Evolutionary conservation across 1,284 basidiomycete genomes (phyloP), one percentile per base, ranked within the genome.

Genomic region (Trichosporon faecale): DNA sequence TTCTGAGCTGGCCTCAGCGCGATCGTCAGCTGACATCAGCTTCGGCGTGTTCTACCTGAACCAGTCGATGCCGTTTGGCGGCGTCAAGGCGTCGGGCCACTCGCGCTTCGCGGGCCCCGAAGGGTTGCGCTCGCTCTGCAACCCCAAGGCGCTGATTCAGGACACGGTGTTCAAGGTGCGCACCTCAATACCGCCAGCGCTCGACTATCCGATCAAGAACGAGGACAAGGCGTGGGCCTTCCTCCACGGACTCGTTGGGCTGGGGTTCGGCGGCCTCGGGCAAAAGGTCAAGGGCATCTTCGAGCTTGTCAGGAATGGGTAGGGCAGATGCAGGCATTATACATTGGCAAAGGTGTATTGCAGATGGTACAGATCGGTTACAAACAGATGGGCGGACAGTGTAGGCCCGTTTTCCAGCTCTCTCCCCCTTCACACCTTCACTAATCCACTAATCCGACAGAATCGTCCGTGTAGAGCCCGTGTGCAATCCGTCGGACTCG

Each of bases 61-160:
- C 81, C 95, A 98, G 86, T 91, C 93, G 77, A 86, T 97, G 76
- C 95, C 95, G 3, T 98, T 98, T 72, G 95, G 95, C 37, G 95
- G 95, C 37, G 88, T 89, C 65, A 98, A 98, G 83, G 87, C 88
- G 57, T 93, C 91, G 68, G 95, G 95, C 57, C 94, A 95, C 78
- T 94, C 93, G 12, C 88, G 95, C 72, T 96, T 97, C 76, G 93
- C 90, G 71, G 96, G 96, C 11, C 91, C 92, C 0, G 96, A 99
- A 85, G 96, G 96, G 27, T 86, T 99, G 46, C 89, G 93, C 37
- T 86, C 90, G 3, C 84, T 99, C 63, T 95, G 93, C 60, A 91
- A 91, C 77, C 86, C 91, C 64, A 98, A 99, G 79, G 91, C 91
- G 16, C 89, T 98, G 64, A 89, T 94, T 52, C 86, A 89, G 46